Conservation (phyloP, 495 filamentous ascomycete species). For the Lasiosphaeriaceae sp. region DNA sequence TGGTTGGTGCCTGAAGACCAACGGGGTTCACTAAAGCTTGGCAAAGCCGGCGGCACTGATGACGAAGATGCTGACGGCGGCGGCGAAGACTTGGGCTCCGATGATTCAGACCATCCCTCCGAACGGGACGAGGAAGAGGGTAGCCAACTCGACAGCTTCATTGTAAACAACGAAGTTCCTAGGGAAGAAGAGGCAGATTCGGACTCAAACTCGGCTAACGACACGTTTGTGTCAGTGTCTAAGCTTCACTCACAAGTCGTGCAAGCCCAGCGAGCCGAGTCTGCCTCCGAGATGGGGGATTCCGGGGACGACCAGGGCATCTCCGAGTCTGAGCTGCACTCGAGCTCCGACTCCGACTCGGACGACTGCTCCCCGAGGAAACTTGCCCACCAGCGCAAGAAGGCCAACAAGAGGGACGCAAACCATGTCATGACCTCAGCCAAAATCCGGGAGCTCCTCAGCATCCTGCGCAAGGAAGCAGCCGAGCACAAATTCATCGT, state of each 20-base stretch:
- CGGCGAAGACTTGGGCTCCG: constrained; percentile 69
- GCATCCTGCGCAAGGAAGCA: constrained; percentile 75
- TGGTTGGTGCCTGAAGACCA: constrained; percentile 72
- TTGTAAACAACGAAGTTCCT: constrained; percentile 37
- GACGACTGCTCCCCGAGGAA: constrained; percentile 8
- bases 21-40: constrained; percentile 53
- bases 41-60: constrained; percentile 74
- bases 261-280: constrained; percentile 16
- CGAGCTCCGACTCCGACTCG: constrained; percentile 44
- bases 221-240: constrained; percentile 38
- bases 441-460: constrained; percentile 82
- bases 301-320: constrained; percentile 22
- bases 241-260: constrained; percentile 32
- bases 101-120: constrained; percentile 45
- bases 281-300: constrained; percentile 11
- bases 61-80: constrained; percentile 85
- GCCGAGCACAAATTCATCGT: constrained; percentile 88
- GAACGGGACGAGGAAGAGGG: constrained; percentile 39
- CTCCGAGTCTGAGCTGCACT: constrained; percentile 35
- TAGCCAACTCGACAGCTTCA: constrained; percentile 44
- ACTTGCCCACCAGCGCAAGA: constrained; percentile 4
- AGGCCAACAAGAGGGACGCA: constrained; percentile 24
- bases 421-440: constrained; percentile 64
- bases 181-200: constrained; percentile 41
- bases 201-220: constrained; percentile 34